Conservation (phyloP, 768 basidiomycete genomes). For the Hydnomerulius pinastri region DNA sequence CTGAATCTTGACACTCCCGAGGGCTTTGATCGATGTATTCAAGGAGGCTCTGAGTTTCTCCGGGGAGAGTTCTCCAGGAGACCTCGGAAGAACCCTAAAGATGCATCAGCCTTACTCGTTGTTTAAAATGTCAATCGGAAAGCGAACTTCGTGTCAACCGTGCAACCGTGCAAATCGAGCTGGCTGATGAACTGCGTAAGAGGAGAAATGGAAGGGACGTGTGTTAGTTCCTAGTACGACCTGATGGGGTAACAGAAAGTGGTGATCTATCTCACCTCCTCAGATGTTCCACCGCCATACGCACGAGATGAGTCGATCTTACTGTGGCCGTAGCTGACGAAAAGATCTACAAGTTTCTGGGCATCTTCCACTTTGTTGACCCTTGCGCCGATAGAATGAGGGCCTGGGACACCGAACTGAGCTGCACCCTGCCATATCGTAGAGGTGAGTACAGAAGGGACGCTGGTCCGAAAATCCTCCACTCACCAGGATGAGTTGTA, state of each 20-base stretch:
- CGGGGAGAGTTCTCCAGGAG: too few species aligned
- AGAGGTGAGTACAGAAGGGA: background rate
- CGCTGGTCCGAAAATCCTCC: too few species aligned
- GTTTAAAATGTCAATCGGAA: too few species aligned
- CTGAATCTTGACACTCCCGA: too few species aligned
- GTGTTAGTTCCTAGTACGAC: too few species aligned
- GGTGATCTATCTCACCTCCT: slow-evolving; percentile 17
- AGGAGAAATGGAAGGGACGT: too few species aligned
- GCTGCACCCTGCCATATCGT: slow-evolving; percentile 19
- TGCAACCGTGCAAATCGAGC: slow-evolving; percentile 18
- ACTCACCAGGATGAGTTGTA: slow-evolving; percentile 11
- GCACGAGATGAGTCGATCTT: slow-evolving; percentile 23
- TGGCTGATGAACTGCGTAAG: slow-evolving; percentile 10
- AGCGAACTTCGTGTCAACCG: slow-evolving; percentile 23
- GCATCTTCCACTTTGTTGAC: slow-evolving; percentile 18
- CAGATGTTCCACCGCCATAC: slow-evolving; percentile 23
- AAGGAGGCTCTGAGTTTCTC: too few species aligned
- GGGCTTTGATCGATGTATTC: too few species aligned
- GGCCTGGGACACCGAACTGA: slow-evolving; percentile 19
- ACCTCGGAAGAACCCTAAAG: too few species aligned
- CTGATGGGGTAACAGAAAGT: too few species aligned
- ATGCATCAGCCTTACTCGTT: too few species aligned
- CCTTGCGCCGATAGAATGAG: slow-evolving; percentile 19
- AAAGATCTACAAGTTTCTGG: slow-evolving; percentile 13
- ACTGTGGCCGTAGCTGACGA: slow-evolving; percentile 15